Evolutionary conservation across 2,329 filamentous ascomycete genomes (phyloP), one percentile per base, ranked within the genome.

Genomic region (Aaosphaeria arxii): DNA sequence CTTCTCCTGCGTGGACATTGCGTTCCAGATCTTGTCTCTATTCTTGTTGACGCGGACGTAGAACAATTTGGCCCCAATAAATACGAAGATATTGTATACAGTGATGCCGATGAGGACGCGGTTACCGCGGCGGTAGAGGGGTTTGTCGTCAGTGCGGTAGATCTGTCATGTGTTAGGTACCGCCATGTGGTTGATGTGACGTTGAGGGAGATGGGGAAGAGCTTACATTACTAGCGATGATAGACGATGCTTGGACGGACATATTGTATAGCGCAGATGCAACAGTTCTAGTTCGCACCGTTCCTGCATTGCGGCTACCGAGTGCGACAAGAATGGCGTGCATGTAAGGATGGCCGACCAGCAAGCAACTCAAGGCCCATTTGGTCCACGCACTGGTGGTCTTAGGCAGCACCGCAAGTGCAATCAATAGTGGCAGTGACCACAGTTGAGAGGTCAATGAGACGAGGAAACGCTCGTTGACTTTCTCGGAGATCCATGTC

Each of bases 251-350:
- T 48, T 66, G 61, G 1, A 66, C 62, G 43, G 53, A 55, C 61
- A 66, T 64, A 51, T 66, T 66, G 53, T 64, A 66, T 11, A 44
- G 41, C 1, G 62, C 62, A 1, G 61, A 56, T 29, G 80, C 79
- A 0, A 87, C 81, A 0, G 83, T 81, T 6, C 83, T 70, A 1
- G 79, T 80, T 4, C 83, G 73, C 4, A 87, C 81, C 0, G 77
- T 74, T 50, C 82, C 81, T 5, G 80, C 77, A 58, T 86, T 86
- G 43, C 80, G 74, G 6, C 78, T 81, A 1, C 76, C 81, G 62
- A 81, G 77, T 0, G 75, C 81, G 0, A 85, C 82, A 2, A 77
- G 74, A 35, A 79, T 76, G 0, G 76, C 39, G 39, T 40, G 39
- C 39, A 40, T 40, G 4, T 40, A 40, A 7, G 39, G 39, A 24